Conservation (phyloP, 805 yeast genomes). For the Kluyveromyces lactis region DNA sequence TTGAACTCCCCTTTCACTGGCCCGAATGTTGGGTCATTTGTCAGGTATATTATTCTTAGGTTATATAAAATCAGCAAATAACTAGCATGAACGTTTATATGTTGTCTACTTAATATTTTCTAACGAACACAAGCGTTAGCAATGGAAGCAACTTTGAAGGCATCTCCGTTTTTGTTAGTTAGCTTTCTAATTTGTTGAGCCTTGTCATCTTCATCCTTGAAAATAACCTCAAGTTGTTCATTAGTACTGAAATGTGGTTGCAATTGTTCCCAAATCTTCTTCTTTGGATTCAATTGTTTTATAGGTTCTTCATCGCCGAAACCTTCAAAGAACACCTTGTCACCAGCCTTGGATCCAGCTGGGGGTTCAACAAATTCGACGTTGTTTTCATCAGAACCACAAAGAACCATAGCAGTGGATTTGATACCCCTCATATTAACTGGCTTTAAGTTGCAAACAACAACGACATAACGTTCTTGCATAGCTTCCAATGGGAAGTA, state of each 20-base stretch:
- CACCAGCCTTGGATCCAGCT: conserved; percentile 87
- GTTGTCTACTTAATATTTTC: too few species aligned
- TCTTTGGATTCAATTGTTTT: conserved; percentile 91
- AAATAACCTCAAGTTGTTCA: conserved; percentile 68
- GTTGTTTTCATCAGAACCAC: conserved; percentile 66
- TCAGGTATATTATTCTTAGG: too few species aligned
- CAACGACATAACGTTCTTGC: conserved; percentile 89
- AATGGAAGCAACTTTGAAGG: conserved; percentile 64
- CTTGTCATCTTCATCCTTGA: conserved; percentile 54
- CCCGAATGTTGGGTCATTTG: too few species aligned
- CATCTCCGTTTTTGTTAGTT: conserved; percentile 72
- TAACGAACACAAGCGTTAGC: conserved; percentile 75
- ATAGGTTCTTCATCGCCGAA: conserved; percentile 78
- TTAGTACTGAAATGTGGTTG: conserved; percentile 88
- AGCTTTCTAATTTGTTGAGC: conserved; percentile 63
- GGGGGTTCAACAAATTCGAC: conserved; percentile 97
- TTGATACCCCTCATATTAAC: conserved; percentile 97
- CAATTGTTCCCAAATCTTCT: conserved; percentile 92
- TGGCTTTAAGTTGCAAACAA: conserved; percentile 94
- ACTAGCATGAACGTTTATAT: too few species aligned
- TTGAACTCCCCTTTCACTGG: too few species aligned
- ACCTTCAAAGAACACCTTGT: conserved; percentile 90
- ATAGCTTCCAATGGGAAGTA: conserved; percentile 84
- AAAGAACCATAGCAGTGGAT: conserved; percentile 93
- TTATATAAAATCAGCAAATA: too few species aligned